Base-by-base conservation (phyloP, 768 basidiomycete species). In the Russula foetens region DNA sequence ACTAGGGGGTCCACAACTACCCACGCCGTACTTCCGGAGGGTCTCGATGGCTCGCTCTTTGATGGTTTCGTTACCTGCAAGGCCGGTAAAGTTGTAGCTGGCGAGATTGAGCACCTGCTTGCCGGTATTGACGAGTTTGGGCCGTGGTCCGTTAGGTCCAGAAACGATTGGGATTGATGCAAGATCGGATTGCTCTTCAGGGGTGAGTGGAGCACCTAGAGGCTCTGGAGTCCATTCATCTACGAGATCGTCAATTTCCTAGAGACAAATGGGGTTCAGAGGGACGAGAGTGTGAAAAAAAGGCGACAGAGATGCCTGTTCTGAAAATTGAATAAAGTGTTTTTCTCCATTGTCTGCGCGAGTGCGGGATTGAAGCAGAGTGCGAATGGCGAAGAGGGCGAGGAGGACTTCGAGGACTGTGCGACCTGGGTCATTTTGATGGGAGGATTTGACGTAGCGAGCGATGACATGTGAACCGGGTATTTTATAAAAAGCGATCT, bases 161-260 rank as follows among this genome's bases (percentile, higher is more conserved):
- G 82, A 69, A 61, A 97, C 81, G 61, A 94, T 71, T 12, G 94
- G 93, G 0, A 94, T 79, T 1, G 84, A 77, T 19, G 76, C 79
- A n/a, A 96, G 77, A 59, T 92, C 89, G 29, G 80, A 74, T 53
- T 81, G 76, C 62, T 94, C 88, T 44, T 75, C 74, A 3, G 78
- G 71, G 5, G 74, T 76, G 39, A 90, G 75, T 6, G 88, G 83
- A 43, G 78, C 80, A 4, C 80, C 84, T 9, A 99, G 80, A 8
- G 90, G 84, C 62, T 95, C 91, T 0, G 97, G 97, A 2, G 75
- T 76, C 92, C 94, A 99, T 72, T 98, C 97, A 53, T 92, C 87
- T 1, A 99, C 94, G 28, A 98, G 81, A 69, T 98, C 97, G 70
- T 98, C 86, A 45, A 98, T 84, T 85, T 98, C 97, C 94, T 97